Conservation (phyloP, 164 flowering plant species). For the Litsea cubeba region DNA sequence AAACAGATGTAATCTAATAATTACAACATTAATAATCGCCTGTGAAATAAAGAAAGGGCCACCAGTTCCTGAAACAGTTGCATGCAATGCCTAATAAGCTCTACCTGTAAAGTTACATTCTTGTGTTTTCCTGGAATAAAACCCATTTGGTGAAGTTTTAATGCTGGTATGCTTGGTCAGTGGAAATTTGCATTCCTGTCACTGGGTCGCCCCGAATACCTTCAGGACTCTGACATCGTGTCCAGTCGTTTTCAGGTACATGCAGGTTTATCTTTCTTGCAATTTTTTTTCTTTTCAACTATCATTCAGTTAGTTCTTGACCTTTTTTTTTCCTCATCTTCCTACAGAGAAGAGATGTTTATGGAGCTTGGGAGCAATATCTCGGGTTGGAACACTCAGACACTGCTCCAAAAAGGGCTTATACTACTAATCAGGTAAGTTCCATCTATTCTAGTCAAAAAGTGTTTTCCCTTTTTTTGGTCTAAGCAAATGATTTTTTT, state of each 20-base stretch:
- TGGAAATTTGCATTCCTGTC: conserved; percentile 93
- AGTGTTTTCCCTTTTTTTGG: background rate
- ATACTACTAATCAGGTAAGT: conserved; percentile 74
- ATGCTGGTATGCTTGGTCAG: conserved; percentile 31
- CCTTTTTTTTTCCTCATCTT: background rate
- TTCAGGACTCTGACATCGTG: conserved; percentile 69
- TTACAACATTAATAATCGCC: background rate
- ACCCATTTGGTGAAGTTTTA: background rate
- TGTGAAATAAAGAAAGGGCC: background rate
- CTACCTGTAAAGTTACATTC: too few species aligned
- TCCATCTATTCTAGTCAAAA: background rate
- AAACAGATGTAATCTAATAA: background rate
- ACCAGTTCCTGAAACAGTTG: too few species aligned
- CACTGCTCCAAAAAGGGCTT: conserved; percentile 84
- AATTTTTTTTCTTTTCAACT: background rate
- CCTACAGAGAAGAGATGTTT: conserved; percentile 81
- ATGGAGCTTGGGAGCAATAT: conserved; percentile 99
- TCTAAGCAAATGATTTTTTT: background rate
- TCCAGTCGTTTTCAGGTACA: conserved; percentile 83
- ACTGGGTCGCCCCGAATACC: conserved; percentile 84
- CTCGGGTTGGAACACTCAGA: conserved; percentile 94
- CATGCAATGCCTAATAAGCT: too few species aligned
- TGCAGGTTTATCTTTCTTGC: background rate
- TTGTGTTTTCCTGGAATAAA: background rate
- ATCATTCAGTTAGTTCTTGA: background rate